Conservation (phyloP, 345 rosid genomes). For the Acer negundo region DNA sequence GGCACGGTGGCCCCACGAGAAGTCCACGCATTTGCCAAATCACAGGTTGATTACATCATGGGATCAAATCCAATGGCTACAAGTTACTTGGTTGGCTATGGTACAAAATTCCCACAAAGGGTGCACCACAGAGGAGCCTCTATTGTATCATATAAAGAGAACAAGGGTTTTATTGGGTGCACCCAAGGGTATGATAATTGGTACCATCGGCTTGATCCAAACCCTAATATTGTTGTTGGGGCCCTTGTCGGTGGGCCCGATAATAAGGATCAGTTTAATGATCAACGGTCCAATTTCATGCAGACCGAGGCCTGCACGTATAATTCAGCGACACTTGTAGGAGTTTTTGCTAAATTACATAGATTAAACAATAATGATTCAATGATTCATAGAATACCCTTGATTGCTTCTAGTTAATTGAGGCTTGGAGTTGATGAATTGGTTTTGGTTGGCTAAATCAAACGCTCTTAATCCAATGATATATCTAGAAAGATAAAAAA, state of each 20-base stretch:
- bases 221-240: conserved; percentile 53
- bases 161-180: conserved; percentile 64
- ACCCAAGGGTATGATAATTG: conserved; percentile 61
- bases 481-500: too few relatives aligned
- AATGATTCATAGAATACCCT: neutral
- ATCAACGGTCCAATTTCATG: conserved; percentile 42
- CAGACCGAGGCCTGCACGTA: conserved; percentile 71
- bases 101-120: conserved; percentile 44
- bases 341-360: conserved; percentile 50
- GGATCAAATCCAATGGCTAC: conserved; percentile 58
- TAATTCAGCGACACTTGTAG: conserved; percentile 56
- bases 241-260: conserved; percentile 75
- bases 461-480: neutral
- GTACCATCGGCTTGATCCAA: conserved; percentile 37
- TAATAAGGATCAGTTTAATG: conserved; percentile 41
- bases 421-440: neutral
- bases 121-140: conserved; percentile 84
- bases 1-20: conserved; percentile 34
- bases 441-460: neutral
- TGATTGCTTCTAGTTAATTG: conserved; percentile 11
- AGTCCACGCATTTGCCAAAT: conserved; percentile 39
- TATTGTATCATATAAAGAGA: conserved; percentile 40
- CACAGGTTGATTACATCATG: conserved; percentile 63
- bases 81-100: conserved; percentile 68
- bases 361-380: conserved; percentile 7